Evolutionary conservation across 2,329 filamentous ascomycete genomes (phyloP).

Genomic region (Arthrinium phaeospermum): DNA sequence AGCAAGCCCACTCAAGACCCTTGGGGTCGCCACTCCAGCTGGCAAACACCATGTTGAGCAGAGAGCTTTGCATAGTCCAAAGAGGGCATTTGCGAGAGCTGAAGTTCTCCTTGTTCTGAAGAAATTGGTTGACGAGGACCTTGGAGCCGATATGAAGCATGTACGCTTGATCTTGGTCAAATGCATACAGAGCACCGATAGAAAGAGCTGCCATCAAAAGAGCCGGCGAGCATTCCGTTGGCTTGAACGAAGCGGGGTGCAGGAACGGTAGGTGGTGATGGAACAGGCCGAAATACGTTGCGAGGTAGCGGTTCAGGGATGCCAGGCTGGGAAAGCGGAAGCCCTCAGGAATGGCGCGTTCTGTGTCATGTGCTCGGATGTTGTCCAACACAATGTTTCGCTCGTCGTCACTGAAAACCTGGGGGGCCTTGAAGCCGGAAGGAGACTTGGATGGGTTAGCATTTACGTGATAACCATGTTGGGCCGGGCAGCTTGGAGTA

Average conservation of each 20-base stretch:
- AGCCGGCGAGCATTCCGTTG: constrained; percentile 79
- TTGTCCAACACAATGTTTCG: constrained; percentile 85
- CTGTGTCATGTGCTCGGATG: constrained; percentile 79
- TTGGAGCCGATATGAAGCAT: constrained; percentile 98
- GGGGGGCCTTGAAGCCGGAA: constrained; percentile 73
- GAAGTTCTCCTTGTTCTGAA: constrained; percentile 98
- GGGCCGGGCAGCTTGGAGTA: background rate
- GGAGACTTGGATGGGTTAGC: constrained; percentile 59
- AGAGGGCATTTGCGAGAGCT: constrained; percentile 96
- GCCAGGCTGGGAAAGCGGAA: constrained; percentile 85
- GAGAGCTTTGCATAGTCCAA: constrained; percentile 97
- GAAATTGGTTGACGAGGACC: constrained; percentile 93
- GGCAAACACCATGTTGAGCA: constrained; percentile 98
- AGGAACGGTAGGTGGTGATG: constrained; percentile 96
- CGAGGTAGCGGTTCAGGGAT: constrained; percentile 88
- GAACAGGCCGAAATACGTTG: constrained; percentile 96
- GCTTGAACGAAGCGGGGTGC: constrained; percentile 88
- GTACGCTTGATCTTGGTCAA: constrained; percentile 96
- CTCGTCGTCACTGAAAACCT: constrained; percentile 84
- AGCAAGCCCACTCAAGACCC: constrained; percentile 97
- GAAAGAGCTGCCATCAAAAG: constrained; percentile 89
- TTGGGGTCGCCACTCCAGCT: constrained; percentile 99
- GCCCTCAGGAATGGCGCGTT: constrained; percentile 82
- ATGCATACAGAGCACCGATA: constrained; percentile 94
- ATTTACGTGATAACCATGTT: constrained; percentile 16